These are phyloP conservation scores for Gillenia trifoliata DNA, from an alignment of 306 rosid genomes.

Conservation along the genomic window DNA sequence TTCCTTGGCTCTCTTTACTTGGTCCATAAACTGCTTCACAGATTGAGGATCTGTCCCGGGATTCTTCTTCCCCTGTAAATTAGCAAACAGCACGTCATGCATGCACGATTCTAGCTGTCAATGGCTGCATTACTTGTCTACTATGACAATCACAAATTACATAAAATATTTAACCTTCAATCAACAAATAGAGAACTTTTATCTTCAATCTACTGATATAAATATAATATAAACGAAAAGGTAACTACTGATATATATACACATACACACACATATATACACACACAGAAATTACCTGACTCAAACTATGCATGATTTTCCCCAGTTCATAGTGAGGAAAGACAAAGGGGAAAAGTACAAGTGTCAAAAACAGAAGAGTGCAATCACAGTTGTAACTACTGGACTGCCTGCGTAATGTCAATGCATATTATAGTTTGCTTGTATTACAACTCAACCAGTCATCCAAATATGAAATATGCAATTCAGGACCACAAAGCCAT, in stretches of 20 bases:
- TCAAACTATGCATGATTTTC: neutral
- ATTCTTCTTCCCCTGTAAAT: constrained; percentile 85
- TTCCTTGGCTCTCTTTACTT: constrained; percentile 74
- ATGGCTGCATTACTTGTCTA: neutral
- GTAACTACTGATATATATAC: neutral
- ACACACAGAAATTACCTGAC: neutral
- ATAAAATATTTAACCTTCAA: neutral
- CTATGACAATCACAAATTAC: neutral
- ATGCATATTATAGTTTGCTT: neutral
- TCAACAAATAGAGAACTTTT: neutral
- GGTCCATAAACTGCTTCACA: constrained; percentile 59
- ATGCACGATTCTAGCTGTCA: neutral
- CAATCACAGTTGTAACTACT: neutral
- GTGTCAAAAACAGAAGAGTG: neutral
- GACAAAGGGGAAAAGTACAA: neutral
- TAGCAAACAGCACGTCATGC: constrained; percentile 16
- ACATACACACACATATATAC: too few species aligned
- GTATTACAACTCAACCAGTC: neutral
- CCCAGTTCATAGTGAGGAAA: neutral
- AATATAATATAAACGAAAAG: neutral
- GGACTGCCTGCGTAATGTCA: neutral
- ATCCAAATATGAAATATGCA: neutral
- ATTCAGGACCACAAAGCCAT: neutral
- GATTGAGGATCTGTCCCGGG: constrained; percentile 73
- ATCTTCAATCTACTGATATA: neutral